Evolutionary conservation across 768 basidiomycete genomes (phyloP).

Genomic region (Phallus indusiatus): DNA sequence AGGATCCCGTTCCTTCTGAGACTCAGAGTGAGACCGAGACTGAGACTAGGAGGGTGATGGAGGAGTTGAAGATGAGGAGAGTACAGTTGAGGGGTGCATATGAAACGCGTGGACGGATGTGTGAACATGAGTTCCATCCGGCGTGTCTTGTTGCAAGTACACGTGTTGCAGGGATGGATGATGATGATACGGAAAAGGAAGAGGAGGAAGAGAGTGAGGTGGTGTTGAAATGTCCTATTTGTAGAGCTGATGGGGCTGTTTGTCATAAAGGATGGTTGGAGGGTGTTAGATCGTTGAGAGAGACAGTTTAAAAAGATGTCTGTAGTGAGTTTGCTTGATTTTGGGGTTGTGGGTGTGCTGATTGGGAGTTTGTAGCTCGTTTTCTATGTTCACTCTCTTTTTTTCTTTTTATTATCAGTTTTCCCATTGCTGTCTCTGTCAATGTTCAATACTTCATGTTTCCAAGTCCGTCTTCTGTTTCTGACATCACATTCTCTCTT

Average conservation of each 20-base stretch:
- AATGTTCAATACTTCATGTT: too few relatives aligned
- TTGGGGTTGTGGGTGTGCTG: too few relatives aligned
- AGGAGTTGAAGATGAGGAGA: conserved; percentile 14
- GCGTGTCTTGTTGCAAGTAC: conserved; percentile 61
- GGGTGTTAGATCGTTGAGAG: conserved; percentile 22
- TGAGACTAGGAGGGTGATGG: conserved; percentile 15
- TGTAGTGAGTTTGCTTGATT: too few relatives aligned
- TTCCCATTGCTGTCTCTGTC: too few relatives aligned
- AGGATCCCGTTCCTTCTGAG: conserved; percentile 47
- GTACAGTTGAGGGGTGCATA: background rate
- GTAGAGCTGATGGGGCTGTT: conserved; percentile 53
- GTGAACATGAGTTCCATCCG: conserved; percentile 62
- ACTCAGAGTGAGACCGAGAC: too few relatives aligned
- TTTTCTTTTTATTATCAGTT: too few relatives aligned
- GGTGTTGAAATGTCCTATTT: conserved; percentile 61
- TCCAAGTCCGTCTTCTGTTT: too few relatives aligned
- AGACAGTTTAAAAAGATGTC: too few relatives aligned
- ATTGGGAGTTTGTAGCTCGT: too few relatives aligned
- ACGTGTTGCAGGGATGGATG: conserved; percentile 45
- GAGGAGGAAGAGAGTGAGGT: conserved; percentile 36
- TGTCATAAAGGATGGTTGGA: conserved; percentile 52
- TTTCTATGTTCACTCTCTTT: too few relatives aligned
- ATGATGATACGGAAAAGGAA: conserved; percentile 40
- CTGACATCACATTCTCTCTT: too few relatives aligned
- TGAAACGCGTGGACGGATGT: conserved; percentile 26